Conservation (phyloP, 73 alveolate genomes). For the Tetrahymena borealis region DNA sequence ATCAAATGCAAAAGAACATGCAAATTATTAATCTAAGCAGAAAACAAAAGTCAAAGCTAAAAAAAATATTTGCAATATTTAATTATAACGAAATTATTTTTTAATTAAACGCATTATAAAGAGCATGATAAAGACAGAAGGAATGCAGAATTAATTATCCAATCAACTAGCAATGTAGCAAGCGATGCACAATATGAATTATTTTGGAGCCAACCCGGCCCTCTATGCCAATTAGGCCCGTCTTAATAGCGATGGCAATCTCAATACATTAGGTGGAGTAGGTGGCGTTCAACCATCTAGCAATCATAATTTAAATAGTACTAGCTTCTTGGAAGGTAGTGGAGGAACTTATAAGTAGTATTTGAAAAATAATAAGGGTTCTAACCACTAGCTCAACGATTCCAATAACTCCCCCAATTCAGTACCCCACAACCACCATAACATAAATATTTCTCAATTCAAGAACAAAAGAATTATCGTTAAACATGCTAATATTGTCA, state of each 20-base stretch:
- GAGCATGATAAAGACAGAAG: neutral
- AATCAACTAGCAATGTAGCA: neutral
- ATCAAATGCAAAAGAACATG: neutral
- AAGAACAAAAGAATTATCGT: neutral
- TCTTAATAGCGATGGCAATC: neutral
- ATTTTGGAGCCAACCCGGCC: neutral
- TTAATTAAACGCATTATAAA: neutral
- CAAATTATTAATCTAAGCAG: neutral
- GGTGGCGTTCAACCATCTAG: neutral
- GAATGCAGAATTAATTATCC: neutral
- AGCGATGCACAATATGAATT: neutral
- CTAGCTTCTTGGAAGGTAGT: neutral
- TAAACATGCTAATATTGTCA: neutral
- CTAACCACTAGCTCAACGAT: neutral
- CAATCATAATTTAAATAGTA: neutral
- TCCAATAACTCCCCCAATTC: neutral
- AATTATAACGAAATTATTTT: neutral
- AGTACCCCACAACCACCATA: neutral
- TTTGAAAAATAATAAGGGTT: neutral
- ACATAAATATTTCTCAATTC: neutral
- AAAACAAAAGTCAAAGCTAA: neutral
- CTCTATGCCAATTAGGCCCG: slow-evolving; percentile 2
- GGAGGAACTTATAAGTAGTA: neutral
- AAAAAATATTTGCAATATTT: neutral
- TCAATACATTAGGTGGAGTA: neutral